phyloP scores from a whole-genome alignment of 169 alveolate genomes.

The Plasmodium blacklocki region DNA sequence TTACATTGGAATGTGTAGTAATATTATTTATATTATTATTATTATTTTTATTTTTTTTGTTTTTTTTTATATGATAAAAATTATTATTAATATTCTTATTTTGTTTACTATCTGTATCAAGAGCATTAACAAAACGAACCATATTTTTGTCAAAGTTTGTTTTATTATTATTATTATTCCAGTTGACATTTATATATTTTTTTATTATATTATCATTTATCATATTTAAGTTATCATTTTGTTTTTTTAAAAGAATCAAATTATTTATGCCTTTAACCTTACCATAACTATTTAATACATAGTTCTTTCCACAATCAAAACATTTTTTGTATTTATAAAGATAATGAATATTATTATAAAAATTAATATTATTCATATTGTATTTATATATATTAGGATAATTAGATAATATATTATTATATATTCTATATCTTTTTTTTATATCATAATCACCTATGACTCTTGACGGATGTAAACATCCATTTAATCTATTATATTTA shows the following conservation, averaged over 20 bases:
- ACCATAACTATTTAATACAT: slow-evolving; percentile 64
- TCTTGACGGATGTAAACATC: slow-evolving; percentile 64
- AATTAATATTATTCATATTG: slow-evolving; percentile 52
- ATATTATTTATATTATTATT: no score
- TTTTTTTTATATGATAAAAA: neutral
- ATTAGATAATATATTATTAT: slow-evolving; percentile 12
- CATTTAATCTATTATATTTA: slow-evolving; percentile 48
- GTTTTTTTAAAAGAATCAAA: slow-evolving; percentile 24
- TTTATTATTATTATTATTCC: neutral
- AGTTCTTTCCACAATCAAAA: slow-evolving; percentile 11
- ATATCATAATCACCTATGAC: slow-evolving; percentile 73
- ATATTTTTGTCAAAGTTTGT: neutral
- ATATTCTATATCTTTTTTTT: slow-evolving; percentile 14
- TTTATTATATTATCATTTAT: neutral
- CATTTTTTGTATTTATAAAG: slow-evolving; percentile 23
- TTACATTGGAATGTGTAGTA: no score
- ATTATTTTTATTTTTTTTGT: neutral
- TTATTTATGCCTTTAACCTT: slow-evolving; percentile 15
- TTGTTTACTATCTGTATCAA: neutral
- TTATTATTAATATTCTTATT: neutral
- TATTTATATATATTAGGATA: slow-evolving; percentile 56
- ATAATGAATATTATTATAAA: slow-evolving; percentile 50
- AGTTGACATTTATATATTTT: neutral
- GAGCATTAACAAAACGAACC: no score
- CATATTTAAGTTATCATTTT: neutral